Conservation (phyloP, 306 rosid species). For the Sicyos baderoa region DNA sequence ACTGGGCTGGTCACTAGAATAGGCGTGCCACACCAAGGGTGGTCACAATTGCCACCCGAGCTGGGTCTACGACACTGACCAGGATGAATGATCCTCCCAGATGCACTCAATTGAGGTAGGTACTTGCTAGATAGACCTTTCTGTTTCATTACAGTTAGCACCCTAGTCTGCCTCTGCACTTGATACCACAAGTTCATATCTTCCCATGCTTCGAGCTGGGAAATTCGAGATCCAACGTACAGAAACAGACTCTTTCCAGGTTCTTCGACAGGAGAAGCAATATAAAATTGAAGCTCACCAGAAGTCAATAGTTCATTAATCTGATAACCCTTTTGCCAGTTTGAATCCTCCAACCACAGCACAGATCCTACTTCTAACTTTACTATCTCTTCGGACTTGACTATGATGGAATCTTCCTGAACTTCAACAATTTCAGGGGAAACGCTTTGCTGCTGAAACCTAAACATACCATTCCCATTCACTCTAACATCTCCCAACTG, state of each 20-base stretch:
- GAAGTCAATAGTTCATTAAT: conserved; percentile 52
- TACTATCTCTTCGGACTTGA: conserved; percentile 61
- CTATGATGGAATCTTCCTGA: conserved; percentile 53
- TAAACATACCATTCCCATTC: conserved; percentile 67
- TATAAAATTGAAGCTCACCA: conserved; percentile 49
- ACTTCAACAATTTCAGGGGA: conserved; percentile 96
- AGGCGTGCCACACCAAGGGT: conserved; percentile 99
- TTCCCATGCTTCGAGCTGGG: conserved; percentile 96
- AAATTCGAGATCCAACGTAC: conserved; percentile 79
- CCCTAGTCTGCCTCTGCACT: conserved; percentile 95
- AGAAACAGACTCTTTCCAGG: conserved; percentile 64
- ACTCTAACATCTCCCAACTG: conserved; percentile 54
- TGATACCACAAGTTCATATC: conserved; percentile 97
- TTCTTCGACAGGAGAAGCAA: conserved; percentile 75
- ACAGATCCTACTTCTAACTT: conserved; percentile 71
- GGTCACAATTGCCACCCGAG: conserved; percentile 82
- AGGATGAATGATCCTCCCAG: conserved; percentile 92
- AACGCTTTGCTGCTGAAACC: conserved; percentile 57
- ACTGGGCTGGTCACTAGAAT: conserved; percentile 81
- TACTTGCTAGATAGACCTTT: conserved; percentile 74
- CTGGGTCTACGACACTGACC: conserved; percentile 81
- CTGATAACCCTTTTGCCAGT: conserved; percentile 71
- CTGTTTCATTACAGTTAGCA: conserved; percentile 80
- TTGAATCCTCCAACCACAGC: conserved; percentile 87
- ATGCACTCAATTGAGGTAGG: conserved; percentile 74